phyloP scores from a whole-genome alignment of 768 basidiomycete genomes.

The Rhodotorula toruloides region DNA sequence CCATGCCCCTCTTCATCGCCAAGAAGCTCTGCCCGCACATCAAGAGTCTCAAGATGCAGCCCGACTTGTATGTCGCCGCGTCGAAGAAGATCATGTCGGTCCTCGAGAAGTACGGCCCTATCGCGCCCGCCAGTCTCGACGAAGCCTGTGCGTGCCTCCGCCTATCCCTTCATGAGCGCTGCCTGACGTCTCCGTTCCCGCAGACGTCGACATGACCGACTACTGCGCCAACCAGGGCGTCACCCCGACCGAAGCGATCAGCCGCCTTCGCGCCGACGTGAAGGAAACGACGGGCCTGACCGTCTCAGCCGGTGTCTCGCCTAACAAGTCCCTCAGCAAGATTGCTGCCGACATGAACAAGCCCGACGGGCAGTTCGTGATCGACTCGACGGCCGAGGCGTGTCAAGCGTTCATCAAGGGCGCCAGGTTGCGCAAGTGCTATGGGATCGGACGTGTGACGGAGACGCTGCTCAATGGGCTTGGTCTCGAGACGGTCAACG shows the following conservation, averaged over 20 bases:
- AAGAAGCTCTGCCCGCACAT: slow-evolving; percentile 89
- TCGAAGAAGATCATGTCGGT: slow-evolving; percentile 61
- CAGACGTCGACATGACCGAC: slow-evolving; percentile 61
- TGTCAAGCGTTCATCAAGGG: slow-evolving; percentile 38
- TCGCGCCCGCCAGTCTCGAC: slow-evolving; percentile 62
- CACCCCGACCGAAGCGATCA: slow-evolving; percentile 67
- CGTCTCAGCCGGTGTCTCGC: slow-evolving; percentile 90
- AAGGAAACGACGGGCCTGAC: slow-evolving; percentile 75
- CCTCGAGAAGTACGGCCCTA: slow-evolving; percentile 55
- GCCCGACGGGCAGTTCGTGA: slow-evolving; percentile 36
- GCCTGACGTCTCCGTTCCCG: neutral
- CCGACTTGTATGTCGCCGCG: slow-evolving; percentile 38
- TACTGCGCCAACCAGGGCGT: slow-evolving; percentile 69
- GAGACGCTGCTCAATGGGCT: slow-evolving; percentile 81
- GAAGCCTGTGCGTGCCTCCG: slow-evolving; percentile 57
- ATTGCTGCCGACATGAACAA: slow-evolving; percentile 39
- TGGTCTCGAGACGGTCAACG: slow-evolving; percentile 88
- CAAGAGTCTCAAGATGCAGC: slow-evolving; percentile 54
- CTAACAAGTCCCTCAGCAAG: slow-evolving; percentile 95
- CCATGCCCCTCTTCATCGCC: slow-evolving; percentile 95
- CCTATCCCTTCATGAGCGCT: neutral
- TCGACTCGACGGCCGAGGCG: slow-evolving; percentile 34
- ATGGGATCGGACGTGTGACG: slow-evolving; percentile 83
- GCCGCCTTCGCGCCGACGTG: slow-evolving; percentile 67
- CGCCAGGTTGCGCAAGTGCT: slow-evolving; percentile 48